Conservation (phyloP, 1,139 yeast genomes). For the Williopsis jadinii region DNA sequence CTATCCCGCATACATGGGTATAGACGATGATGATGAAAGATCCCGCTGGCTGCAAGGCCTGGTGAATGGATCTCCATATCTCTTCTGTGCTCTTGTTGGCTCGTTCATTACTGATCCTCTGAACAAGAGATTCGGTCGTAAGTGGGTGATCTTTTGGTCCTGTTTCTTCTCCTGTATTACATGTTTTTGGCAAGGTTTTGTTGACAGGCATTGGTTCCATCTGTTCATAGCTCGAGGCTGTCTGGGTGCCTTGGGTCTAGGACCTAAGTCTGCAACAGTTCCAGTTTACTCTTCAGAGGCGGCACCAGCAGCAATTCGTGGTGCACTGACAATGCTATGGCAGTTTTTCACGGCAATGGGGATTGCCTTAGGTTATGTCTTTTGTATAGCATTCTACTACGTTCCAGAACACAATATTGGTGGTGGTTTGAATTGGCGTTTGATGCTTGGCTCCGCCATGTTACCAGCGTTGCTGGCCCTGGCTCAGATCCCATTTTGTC, state of each 20-base stretch:
- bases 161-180: conserved; percentile 59
- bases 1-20: conserved; percentile 53
- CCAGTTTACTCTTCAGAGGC: conserved; percentile 82
- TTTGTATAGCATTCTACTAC: conserved; percentile 53
- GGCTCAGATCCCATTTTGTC: conserved; percentile 60
- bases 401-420: conserved; percentile 39
- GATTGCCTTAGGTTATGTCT: conserved; percentile 72
- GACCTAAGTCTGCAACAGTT: conserved; percentile 74
- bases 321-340: conserved; percentile 83
- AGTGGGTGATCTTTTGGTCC: conserved; percentile 63
- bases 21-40: conserved; percentile 39
- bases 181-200: conserved; percentile 74
- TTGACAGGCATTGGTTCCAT: conserved; percentile 61
- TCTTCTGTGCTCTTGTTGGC: conserved; percentile 62
- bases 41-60: conserved; percentile 68
- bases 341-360: conserved; percentile 87
- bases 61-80: conserved; percentile 75
- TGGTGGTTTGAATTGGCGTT: conserved; percentile 65
- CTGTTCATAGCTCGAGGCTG: conserved; percentile 65
- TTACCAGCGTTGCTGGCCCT: conserved; percentile 67
- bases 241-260: conserved; percentile 66
- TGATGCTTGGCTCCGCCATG: conserved; percentile 74
- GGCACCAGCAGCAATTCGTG: conserved; percentile 69
- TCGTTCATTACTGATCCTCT: conserved; percentile 70
- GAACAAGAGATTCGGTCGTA: conserved; percentile 60